Percentiles rank a stretch among this genome's conserved stretches.
phyloP scores from a whole-genome alignment of 495 filamentous ascomycete species.

The Neurospora tetrasperma region DNA sequence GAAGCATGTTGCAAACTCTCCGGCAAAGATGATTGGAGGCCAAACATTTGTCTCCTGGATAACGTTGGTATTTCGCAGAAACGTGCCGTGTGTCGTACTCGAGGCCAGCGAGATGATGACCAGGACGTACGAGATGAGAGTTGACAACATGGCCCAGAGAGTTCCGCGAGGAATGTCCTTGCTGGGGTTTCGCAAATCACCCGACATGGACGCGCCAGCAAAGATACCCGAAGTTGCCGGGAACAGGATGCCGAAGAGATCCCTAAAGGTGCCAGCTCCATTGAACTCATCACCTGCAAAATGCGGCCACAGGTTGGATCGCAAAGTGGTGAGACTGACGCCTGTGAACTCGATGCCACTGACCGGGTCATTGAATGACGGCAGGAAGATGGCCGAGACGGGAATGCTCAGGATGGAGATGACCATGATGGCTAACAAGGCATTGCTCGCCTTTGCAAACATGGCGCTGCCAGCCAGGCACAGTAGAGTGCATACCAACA shows the following conservation, averaged over 20 bases:
- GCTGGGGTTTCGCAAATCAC: conserved; percentile 73
- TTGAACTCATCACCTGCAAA: conserved; percentile 28
- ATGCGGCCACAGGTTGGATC: conserved; percentile 58
- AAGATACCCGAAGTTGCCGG: conserved; percentile 65
- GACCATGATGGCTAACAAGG: conserved; percentile 61
- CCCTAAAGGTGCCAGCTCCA: conserved; percentile 65
- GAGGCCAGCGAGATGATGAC: conserved; percentile 77
- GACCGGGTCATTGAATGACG: conserved; percentile 52
- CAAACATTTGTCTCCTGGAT: conserved; percentile 72
- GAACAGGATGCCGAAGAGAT: conserved; percentile 80
- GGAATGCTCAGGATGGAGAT: conserved; percentile 76
- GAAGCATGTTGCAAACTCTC: conserved; percentile 72
- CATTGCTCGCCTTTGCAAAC: conserved; percentile 72
- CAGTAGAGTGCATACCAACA: conserved; percentile 64
- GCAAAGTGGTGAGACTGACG: conserved; percentile 54
- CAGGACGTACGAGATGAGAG: conserved; percentile 62
- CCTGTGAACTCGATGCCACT: conserved; percentile 69
- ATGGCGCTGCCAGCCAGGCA: conserved; percentile 73
- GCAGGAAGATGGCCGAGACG: conserved; percentile 54
- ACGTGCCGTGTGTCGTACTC: conserved; percentile 61
- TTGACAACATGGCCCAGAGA: conserved; percentile 62
- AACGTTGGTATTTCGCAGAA: conserved; percentile 66
- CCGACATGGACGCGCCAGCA: conserved; percentile 83
- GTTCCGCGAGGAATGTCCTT: conserved; percentile 78
- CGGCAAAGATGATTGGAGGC: conserved; percentile 60